Evolutionary conservation across 2,329 filamentous ascomycete species (phyloP), one percentile per base, ranked within the genome.

Genomic region (Hyphodiscus sp.): DNA sequence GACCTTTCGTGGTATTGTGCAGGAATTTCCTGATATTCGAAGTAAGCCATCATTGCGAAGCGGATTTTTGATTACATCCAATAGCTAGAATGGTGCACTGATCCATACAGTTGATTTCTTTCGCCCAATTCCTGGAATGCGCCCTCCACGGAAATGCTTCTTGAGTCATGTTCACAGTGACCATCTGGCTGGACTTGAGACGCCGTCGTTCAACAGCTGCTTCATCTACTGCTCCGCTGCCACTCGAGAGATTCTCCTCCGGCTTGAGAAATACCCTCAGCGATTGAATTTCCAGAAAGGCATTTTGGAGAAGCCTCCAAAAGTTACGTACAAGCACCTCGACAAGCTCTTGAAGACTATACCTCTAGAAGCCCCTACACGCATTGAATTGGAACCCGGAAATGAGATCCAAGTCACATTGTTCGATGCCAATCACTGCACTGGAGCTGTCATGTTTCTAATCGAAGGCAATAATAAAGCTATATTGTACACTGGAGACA

Each of bases 101-200:
- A 56, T 55, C 7, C 6, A 20, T 16, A 10, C 52, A 88, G 85
- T 96, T 59, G 91, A 96, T 70, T 90, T 85, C 72, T 96, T 96
- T 63, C 81, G 88, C 20, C 73, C 71, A 16, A 75, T 76, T 46
- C 71, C 74, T 3, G 73, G 74, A 6, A 70, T 70, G 16, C 77
- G 71, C 16, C 78, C 86, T 3, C 87, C 90, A 0, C 71, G 94
- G 52, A 91, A 88, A 16, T 94, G 87, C 68, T 96, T 97, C 66
- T 76, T 97, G 23, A 95, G 88, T 69, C 92, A 97, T 78, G 83
- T 95, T 1, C 92, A 96, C 67, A 95, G 87, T 59, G 91, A 96
- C 63, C 92, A 96, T 70, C 78, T 96, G 1, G 78, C 79, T 38
- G 91, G 92, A 0, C 77, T 96, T 1, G 90, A 95, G 62, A 81